Conservation (phyloP, 495 filamentous ascomycete species). For the Aspergillus carlsbadensis region DNA sequence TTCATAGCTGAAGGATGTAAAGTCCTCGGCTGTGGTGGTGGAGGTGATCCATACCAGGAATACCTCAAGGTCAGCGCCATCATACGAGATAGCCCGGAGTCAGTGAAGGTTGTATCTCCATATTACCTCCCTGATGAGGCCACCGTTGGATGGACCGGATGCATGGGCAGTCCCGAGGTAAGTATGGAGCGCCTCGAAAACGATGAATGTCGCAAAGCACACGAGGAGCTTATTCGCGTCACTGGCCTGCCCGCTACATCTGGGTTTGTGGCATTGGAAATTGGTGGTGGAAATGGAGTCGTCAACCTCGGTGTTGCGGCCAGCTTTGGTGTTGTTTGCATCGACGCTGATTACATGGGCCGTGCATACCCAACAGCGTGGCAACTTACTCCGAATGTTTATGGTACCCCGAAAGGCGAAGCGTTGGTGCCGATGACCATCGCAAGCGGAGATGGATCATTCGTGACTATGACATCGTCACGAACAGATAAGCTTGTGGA, state of each 20-base stretch:
- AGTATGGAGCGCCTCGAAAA: conserved; percentile 33
- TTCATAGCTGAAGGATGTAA: conserved; percentile 61
- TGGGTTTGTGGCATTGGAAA: conserved; percentile 33
- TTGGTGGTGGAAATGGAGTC: conserved; percentile 40
- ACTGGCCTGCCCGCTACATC: conserved; percentile 25
- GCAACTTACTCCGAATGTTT: conserved; percentile 33
- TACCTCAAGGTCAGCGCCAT: conserved; percentile 22
- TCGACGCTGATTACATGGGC: conserved; percentile 42
- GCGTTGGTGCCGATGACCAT: conserved; percentile 34
- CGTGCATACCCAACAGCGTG: conserved; percentile 35
- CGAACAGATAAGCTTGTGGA: conserved; percentile 35
- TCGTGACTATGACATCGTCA: conserved; percentile 36
- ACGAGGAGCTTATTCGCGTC: conserved; percentile 31
- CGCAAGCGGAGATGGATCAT: conserved; percentile 35
- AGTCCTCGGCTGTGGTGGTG: conserved; percentile 58
- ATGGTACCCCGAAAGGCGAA: conserved; percentile 25
- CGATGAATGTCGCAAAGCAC: conserved; percentile 30
- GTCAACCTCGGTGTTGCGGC: conserved; percentile 29
- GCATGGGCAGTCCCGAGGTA: conserved; percentile 30
- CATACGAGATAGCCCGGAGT: conserved; percentile 8
- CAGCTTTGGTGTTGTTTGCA: conserved; percentile 26
- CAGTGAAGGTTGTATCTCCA: conserved; percentile 19
- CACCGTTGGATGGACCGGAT: conserved; percentile 25
- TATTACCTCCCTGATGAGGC: conserved; percentile 21
- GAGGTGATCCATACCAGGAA: conserved; percentile 42